Conservation (phyloP, 495 filamentous ascomycete species). For the Aspergillus campestris region DNA sequence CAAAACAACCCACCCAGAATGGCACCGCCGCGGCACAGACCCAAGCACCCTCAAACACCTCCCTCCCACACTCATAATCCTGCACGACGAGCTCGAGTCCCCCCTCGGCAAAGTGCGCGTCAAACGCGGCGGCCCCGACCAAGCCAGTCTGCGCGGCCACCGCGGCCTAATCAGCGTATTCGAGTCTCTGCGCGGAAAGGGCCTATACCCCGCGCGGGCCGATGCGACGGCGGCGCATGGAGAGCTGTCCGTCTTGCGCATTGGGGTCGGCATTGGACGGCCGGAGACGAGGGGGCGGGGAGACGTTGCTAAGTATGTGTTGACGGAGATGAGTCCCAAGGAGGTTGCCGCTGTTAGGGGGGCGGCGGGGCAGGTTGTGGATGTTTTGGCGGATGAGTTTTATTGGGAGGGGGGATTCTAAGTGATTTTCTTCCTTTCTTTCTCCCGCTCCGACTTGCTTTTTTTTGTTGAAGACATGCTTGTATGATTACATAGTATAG, state of each 20-base stretch:
- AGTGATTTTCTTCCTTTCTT: background rate
- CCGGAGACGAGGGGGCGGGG: slow-evolving; percentile 48
- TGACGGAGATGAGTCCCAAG: slow-evolving; percentile 48
- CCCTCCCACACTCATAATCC: slow-evolving; percentile 50
- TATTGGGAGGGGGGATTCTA: slow-evolving; percentile 18
- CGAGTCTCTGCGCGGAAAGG: slow-evolving; percentile 33
- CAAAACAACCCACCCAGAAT: background rate
- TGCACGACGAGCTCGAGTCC: slow-evolving; percentile 80
- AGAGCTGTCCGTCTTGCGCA: slow-evolving; percentile 36
- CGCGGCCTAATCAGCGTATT: slow-evolving; percentile 69
- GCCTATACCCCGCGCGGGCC: slow-evolving; percentile 17
- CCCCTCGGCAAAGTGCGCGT: slow-evolving; percentile 56
- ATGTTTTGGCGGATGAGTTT: slow-evolving; percentile 39
- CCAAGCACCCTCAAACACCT: slow-evolving; percentile 12
- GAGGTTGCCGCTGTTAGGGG: slow-evolving; percentile 43
- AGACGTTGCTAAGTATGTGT: slow-evolving; percentile 58
- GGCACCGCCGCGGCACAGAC: slow-evolving; percentile 5
- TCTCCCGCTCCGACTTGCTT: too few relatives aligned
- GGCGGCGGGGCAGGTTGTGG: slow-evolving; percentile 42
- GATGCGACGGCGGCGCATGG: slow-evolving; percentile 13
- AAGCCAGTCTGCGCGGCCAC: slow-evolving; percentile 58
- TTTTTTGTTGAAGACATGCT: too few relatives aligned
- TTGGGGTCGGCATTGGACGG: slow-evolving; percentile 68
- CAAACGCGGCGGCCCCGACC: slow-evolving; percentile 40
- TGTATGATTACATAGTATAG: too few relatives aligned